These are phyloP conservation scores for Gillenia trifoliata DNA, from an alignment of 306 rosid species.

Conservation along the genomic window DNA sequence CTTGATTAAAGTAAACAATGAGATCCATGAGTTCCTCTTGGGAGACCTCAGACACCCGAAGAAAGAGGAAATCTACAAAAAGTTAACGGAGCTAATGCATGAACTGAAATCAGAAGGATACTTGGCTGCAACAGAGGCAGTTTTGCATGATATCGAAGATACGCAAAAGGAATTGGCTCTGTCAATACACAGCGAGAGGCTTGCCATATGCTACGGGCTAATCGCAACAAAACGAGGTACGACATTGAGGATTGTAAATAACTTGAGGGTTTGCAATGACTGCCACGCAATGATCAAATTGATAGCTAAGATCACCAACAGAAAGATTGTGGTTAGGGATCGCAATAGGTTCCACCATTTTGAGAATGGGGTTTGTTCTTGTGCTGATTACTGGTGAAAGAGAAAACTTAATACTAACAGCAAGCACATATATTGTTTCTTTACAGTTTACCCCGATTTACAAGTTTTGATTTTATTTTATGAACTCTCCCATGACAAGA, in stretches of 20 bases:
- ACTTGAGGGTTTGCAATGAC: conserved; percentile 38
- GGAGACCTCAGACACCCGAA: conserved; percentile 45
- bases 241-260: conserved; percentile 36
- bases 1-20: conserved; percentile 45
- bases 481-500: background rate
- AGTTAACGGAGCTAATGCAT: conserved; percentile 30
- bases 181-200: conserved; percentile 48
- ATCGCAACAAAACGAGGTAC: conserved; percentile 32
- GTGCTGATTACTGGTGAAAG: conserved; percentile 40
- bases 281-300: conserved; percentile 48
- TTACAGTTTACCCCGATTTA: background rate
- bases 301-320: conserved; percentile 26
- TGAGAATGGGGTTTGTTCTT: conserved; percentile 45
- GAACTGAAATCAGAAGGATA: conserved; percentile 35
- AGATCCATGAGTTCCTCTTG: conserved; percentile 41
- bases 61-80: conserved; percentile 31
- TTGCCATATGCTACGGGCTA: conserved; percentile 40
- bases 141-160: conserved; percentile 40
- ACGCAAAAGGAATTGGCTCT: conserved; percentile 36
- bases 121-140: conserved; percentile 27
- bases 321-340: conserved; percentile 45
- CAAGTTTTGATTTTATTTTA: background rate
- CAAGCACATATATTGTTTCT: background rate
- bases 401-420: background rate
- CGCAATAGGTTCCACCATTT: conserved; percentile 53